phyloP scores from a whole-genome alignment of 495 filamentous ascomycete species.

The Bacidia rubella region DNA sequence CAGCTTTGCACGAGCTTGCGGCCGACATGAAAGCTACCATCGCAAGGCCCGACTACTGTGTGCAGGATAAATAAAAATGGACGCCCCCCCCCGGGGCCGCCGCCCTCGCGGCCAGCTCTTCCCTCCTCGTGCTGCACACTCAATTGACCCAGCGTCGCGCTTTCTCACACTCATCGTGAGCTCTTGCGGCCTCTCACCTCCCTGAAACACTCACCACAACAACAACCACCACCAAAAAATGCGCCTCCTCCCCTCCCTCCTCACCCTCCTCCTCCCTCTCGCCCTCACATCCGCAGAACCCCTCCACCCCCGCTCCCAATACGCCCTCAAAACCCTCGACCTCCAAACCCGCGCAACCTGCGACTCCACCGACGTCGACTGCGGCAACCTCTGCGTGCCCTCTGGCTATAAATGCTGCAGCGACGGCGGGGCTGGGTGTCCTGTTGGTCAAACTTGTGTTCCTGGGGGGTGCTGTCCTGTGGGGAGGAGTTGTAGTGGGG shows the following conservation, averaged over 20 bases:
- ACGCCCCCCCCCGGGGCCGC: too few relatives aligned
- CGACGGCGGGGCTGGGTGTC: conserved; percentile 1
- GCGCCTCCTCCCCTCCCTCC: neutral
- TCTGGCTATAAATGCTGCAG: conserved; percentile 1
- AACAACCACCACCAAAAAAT: neutral
- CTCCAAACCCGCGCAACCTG: neutral
- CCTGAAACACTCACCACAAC: neutral
- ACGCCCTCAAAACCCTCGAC: neutral
- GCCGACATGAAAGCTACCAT: neutral
- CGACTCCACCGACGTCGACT: neutral
- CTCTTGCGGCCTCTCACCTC: neutral
- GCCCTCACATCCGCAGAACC: neutral
- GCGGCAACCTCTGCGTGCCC: neutral
- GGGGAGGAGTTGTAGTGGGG: neutral
- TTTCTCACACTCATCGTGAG: neutral
- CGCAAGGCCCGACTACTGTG: neutral
- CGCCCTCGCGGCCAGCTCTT: neutral
- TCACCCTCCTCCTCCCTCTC: neutral
- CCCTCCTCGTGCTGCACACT: neutral
- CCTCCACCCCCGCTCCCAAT: neutral
- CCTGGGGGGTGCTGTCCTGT: neutral
- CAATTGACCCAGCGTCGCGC: neutral
- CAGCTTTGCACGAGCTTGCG: neutral
- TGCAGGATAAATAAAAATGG: neutral
- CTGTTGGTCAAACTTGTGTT: neutral